A percentile compares a stretch with the other conserved stretches of the same genome.
phyloP scores from a whole-genome alignment of 306 rosid genomes.

The Begonia masoniana region DNA sequence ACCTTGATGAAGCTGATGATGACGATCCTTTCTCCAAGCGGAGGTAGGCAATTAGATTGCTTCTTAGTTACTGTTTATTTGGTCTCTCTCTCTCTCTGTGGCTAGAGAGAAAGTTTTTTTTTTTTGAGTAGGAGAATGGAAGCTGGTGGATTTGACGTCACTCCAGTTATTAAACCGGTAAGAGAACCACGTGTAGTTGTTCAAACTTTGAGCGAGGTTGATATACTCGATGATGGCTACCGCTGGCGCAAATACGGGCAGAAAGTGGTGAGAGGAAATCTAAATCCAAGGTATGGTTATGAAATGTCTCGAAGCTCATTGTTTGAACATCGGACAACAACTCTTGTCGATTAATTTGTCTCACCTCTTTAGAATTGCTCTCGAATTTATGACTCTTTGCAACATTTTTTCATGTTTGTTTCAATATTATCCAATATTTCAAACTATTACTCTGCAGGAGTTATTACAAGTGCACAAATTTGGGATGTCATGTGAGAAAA shows the following conservation, averaged over 20 bases:
- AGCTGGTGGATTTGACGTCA: slow-evolving; percentile 37
- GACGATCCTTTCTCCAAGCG: slow-evolving; percentile 65
- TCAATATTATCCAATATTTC: too few species aligned
- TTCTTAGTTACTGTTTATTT: too few species aligned
- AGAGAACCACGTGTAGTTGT: slow-evolving; percentile 90
- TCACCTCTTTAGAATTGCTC: too few species aligned
- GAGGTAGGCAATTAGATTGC: slow-evolving; percentile 34
- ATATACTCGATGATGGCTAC: slow-evolving; percentile 89
- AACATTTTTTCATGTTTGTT: background rate
- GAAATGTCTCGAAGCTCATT: too few species aligned
- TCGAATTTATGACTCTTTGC: background rate
- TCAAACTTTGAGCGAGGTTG: slow-evolving; percentile 88
- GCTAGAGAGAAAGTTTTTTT: background rate
- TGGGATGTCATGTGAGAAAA: slow-evolving; percentile 78
- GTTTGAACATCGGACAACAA: too few species aligned
- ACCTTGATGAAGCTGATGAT: slow-evolving; percentile 46
- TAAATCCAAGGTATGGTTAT: slow-evolving; percentile 60
- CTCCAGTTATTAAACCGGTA: slow-evolving; percentile 73
- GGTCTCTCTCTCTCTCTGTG: too few species aligned
- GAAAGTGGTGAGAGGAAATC: slow-evolving; percentile 92
- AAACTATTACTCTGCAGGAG: slow-evolving; percentile 38
- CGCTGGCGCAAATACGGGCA: slow-evolving; percentile 98
- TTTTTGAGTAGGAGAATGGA: slow-evolving; percentile 59
- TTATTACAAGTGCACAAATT: slow-evolving; percentile 85
- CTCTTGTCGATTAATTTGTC: too few species aligned